Percentiles rank a stretch among this genome's conserved stretches.
These are phyloP conservation scores for Fraxinus anomala DNA, from an alignment of 257 asterid genomes.

Conservation along the genomic window DNA sequence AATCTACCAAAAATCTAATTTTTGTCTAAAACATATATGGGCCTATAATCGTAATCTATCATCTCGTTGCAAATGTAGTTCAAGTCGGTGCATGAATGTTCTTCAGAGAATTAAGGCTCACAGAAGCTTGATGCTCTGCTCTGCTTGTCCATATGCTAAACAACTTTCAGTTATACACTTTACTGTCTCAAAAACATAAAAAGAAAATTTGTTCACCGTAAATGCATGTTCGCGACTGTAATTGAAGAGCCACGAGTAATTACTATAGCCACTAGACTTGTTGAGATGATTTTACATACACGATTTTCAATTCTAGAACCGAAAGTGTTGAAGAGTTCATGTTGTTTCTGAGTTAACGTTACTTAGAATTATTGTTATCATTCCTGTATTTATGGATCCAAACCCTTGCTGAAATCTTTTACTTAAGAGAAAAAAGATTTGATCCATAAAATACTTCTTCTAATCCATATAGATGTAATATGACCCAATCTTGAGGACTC, in stretches of 20 bases:
- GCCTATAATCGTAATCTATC: too few species aligned
- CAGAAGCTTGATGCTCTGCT: too few species aligned
- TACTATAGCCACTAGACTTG: neutral
- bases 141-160: too few species aligned
- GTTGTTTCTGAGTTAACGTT: neutral
- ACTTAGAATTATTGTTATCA: neutral
- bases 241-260: neutral
- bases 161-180: too few species aligned
- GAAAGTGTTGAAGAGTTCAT: neutral
- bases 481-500: slow-evolving; percentile 1
- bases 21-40: too few species aligned
- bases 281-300: neutral
- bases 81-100: neutral
- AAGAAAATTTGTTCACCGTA: neutral
- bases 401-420: neutral
- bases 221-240: neutral
- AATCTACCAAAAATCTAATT: too few species aligned
- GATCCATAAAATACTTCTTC: neutral
- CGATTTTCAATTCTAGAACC: neutral
- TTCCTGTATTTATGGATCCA: neutral
- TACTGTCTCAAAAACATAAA: neutral
- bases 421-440: neutral
- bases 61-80: neutral
- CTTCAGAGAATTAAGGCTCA: neutral
- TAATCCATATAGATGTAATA: slow-evolving; percentile 2